Conservation (phyloP, 306 rosid genomes). For the Abrus pulchellus region DNA sequence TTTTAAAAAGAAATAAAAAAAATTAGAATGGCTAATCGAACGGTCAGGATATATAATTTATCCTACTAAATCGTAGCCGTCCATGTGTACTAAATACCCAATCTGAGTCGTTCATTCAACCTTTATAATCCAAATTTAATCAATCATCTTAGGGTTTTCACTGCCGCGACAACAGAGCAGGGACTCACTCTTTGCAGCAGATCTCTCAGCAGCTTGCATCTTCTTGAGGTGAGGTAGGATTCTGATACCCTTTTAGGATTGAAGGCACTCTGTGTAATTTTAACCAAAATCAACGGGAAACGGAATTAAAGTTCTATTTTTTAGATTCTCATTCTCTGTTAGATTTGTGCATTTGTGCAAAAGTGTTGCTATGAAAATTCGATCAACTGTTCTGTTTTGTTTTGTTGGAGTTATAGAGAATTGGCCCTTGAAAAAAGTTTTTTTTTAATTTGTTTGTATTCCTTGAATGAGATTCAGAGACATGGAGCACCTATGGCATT, state of each 20-base stretch:
- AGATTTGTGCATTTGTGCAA: neutral
- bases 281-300: neutral
- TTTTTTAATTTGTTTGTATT: neutral
- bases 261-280: neutral
- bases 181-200: conserved; percentile 19
- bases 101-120: conserved; percentile 35
- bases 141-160: conserved; percentile 36
- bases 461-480: conserved; percentile 20
- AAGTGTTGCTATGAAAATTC: neutral
- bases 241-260: neutral
- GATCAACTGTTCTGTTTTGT: conserved; percentile 1
- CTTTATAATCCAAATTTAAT: conserved; percentile 5
- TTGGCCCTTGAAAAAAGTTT: neutral
- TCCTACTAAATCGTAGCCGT: neutral
- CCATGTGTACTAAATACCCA: neutral
- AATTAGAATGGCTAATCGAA: neutral
- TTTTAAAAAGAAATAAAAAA: neutral
- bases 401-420: neutral
- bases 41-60: conserved; percentile 15
- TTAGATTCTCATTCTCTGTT: conserved; percentile 18
- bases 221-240: conserved; percentile 36
- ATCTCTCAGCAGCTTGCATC: conserved; percentile 28
- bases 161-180: conserved; percentile 18
- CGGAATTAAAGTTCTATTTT: conserved; percentile 10
- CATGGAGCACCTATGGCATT: neutral